Evolutionary conservation across 495 filamentous ascomycete species (phyloP).

Genomic region (Hyaloscypha hepaticicola): DNA sequence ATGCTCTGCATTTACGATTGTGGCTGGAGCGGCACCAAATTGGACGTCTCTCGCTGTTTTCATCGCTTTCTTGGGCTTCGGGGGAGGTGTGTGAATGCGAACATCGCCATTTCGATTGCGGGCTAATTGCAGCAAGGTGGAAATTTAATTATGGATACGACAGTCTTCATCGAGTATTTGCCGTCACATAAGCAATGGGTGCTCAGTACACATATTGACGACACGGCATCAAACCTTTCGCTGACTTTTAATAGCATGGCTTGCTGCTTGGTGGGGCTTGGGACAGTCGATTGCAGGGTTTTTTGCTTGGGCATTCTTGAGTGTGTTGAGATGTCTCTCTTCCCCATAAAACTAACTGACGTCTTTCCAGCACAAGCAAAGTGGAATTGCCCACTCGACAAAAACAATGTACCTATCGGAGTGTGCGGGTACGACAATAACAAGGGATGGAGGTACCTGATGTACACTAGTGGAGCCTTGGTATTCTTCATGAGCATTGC

Average conservation of each 20-base stretch:
- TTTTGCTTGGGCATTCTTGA: slow-evolving; percentile 75
- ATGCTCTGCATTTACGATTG: slow-evolving; percentile 62
- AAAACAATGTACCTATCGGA: slow-evolving; percentile 31
- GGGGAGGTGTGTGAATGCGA: slow-evolving; percentile 74
- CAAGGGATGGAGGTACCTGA: slow-evolving; percentile 82
- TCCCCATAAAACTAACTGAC: not conserved
- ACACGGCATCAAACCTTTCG: not conserved
- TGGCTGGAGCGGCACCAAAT: slow-evolving; percentile 68
- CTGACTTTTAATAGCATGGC: slow-evolving; percentile 40
- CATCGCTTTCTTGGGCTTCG: slow-evolving; percentile 67
- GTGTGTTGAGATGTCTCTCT: slow-evolving; percentile 39
- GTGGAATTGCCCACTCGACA: slow-evolving; percentile 52
- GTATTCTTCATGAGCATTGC: slow-evolving; percentile 65
- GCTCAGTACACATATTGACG: slow-evolving; percentile 42
- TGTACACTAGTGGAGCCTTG: slow-evolving; percentile 62
- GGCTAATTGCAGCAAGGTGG: slow-evolving; percentile 39
- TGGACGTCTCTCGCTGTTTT: slow-evolving; percentile 66
- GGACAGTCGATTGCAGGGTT: slow-evolving; percentile 69
- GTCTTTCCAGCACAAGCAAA: slow-evolving; percentile 36
- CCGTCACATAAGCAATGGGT: slow-evolving; percentile 75
- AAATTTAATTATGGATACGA: slow-evolving; percentile 68
- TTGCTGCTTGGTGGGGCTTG: slow-evolving; percentile 79
- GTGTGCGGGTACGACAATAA: slow-evolving; percentile 62
- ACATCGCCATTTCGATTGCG: slow-evolving; percentile 50
- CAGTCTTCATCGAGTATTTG: slow-evolving; percentile 78